A percentile compares a stretch with the other conserved stretches of the same genome.
These are phyloP conservation scores for Stellera chamaejasme DNA, from an alignment of 345 rosid species.

Conservation along the genomic window DNA sequence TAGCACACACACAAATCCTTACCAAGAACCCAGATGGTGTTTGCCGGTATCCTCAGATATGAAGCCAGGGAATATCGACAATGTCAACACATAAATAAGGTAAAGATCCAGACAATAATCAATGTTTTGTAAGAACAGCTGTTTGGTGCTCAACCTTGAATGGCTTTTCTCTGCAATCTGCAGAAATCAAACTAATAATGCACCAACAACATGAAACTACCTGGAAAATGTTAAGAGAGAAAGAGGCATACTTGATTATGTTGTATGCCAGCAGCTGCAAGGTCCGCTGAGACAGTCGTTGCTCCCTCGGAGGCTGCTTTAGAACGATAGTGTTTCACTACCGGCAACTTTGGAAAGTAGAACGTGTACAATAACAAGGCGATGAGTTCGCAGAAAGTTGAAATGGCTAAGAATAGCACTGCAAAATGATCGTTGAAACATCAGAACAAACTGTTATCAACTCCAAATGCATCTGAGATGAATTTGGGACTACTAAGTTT, in stretches of 20 bases:
- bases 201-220: background rate
- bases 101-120: constrained; percentile 59
- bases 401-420: constrained; percentile 80
- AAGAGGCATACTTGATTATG: constrained; percentile 11
- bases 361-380: constrained; percentile 60
- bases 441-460: background rate
- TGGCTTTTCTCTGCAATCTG: constrained; percentile 34
- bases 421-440: constrained; percentile 6
- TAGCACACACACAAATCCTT: constrained; percentile 3
- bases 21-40: constrained; percentile 59
- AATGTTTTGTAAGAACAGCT: constrained; percentile 43
- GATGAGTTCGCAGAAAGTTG: constrained; percentile 51
- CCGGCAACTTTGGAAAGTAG: constrained; percentile 63
- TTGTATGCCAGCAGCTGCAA: constrained; percentile 80
- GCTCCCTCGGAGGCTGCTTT: constrained; percentile 93
- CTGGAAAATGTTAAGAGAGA: background rate
- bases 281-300: constrained; percentile 70
- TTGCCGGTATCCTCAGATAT: constrained; percentile 68
- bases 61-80: constrained; percentile 85
- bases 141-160: constrained; percentile 46
- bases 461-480: background rate
- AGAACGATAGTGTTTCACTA: constrained; percentile 72
- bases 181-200: background rate
- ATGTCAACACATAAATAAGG: constrained; percentile 57
- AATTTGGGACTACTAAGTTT: background rate